Evolutionary conservation across 768 basidiomycete species (phyloP), one percentile per base, ranked within the genome.

Genomic region (Suillus lakei): DNA sequence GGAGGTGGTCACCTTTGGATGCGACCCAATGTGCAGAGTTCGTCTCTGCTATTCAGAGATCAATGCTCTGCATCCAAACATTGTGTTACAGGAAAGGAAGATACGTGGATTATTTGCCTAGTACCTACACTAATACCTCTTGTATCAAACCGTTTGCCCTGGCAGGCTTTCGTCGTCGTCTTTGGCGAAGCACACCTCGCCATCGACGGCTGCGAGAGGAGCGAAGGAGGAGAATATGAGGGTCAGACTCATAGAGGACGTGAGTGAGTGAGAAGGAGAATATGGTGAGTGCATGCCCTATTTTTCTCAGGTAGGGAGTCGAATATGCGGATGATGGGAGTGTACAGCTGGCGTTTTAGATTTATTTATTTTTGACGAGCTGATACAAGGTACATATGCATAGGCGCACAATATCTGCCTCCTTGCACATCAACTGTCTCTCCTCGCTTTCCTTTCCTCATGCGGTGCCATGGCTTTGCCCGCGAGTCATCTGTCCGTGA

Each of bases 11-110:
- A 89, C 91, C 0, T 87, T 92, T 75, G 91, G 91, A 54, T 82
- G 89, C 64, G 87, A 88, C 72, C 82, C 82, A 1, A 73, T 75
- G 0, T 92, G 91, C 72, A 83, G 86, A 66, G 86, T 93, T 26
- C 79, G 91, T 51, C 77, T 92, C 39, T 92, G 91, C 73, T 92
- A 92, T 72, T 77, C 83, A 1, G 82, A 84, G 48, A 84, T 92
- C 60, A 86, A 84, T 46, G 78, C 83, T 4, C 66, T 91, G 0
- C 91, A 93, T 70, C 89, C 87, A 67, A 89, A 86, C 70, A 82
- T 92, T 50, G 74, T 87, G 16, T 91, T 92, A 70, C 73, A 68
- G 16, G 87, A 90, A 30, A 81, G 82, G 53, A 90, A 89, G 80
- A 88, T 86, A 44, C n/a, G 80, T 69, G 2, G 9, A 5, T 13